Base-by-base conservation (phyloP, 108 stramenopile species). In the Schizochytrium sp. region DNA sequence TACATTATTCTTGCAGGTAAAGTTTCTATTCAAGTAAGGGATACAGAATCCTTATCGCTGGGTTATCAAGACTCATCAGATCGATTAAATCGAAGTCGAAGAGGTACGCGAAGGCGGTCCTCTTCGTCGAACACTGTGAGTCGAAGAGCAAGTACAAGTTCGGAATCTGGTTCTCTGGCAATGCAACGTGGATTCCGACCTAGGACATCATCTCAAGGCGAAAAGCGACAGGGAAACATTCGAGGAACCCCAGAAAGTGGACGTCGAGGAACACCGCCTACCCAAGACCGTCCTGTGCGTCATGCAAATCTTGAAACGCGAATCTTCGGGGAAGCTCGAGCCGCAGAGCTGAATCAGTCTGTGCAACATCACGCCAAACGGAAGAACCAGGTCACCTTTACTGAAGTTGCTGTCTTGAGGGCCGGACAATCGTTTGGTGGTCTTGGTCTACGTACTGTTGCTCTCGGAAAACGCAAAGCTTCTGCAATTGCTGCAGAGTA, bases 371-470 rank as follows among this genome's bases (percentile, higher is more conserved):
- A 69, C 8, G 64, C 42, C 0, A 7, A 15, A 7, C 42, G 44
- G 28, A 69, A 69, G 64, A 69, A 69, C 42, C 42, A 69, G 28
- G 12, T 44, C 44, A 44, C 64, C 10, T 69, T 69, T 15, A 69
- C 64, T 44, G 64, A 69, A 15, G 64, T 69, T 12, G 64, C 64
- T 69, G 64, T 69, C 2, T 44, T 69, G 12, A 69, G 15, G 47
- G 76, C 76, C 5, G 76, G 76, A 5, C 17, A 83, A 38, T 49
- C 50, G 1, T 83, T 83, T 83, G 76, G 76, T 10, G 76, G 76
- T 3, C 53, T 83, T 38, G 76, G 50, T 5, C 47, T 83, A 5
- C 76, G 76, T n/a, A 83, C 50, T 83, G 76, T 55, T 5, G 76
- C 47, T 47, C 76, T 55, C 40, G 53, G 50, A 5, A 49, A 55